Evolutionary conservation across 345 rosid species (phyloP).

Genomic region (Citrus glauca): DNA sequence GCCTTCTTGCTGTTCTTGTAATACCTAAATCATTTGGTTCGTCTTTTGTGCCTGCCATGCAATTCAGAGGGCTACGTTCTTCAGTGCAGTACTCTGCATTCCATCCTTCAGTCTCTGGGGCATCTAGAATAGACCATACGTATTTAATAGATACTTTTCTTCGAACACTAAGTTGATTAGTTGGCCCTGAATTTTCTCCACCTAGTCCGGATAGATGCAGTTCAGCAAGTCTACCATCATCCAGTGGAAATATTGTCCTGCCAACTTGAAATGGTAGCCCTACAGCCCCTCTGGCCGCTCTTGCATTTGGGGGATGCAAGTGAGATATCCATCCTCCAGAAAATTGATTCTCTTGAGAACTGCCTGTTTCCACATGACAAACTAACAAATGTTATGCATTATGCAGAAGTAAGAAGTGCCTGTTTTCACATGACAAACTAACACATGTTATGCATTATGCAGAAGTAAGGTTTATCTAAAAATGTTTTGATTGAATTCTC

Average conservation of each 20-base stretch:
- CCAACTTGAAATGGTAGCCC: conserved; percentile 54
- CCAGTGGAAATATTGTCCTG: conserved; percentile 52
- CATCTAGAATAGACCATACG: conserved; percentile 52
- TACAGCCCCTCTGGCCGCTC: conserved; percentile 47
- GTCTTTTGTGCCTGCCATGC: conserved; percentile 52
- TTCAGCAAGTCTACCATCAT: conserved; percentile 70
- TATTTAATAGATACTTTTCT: conserved; percentile 39
- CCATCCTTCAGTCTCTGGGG: conserved; percentile 77
- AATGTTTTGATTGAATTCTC: not conserved
- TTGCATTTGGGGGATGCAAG: conserved; percentile 46
- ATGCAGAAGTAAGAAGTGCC: too few relatives aligned
- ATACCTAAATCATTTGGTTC: conserved; percentile 42
- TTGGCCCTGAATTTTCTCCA: conserved; percentile 53
- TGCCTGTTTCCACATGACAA: conserved; percentile 34
- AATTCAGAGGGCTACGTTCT: conserved; percentile 57
- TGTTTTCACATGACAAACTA: too few relatives aligned
- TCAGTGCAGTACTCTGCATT: conserved; percentile 72
- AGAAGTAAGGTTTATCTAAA: too few relatives aligned
- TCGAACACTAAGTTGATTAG: conserved; percentile 30
- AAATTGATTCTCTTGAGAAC: conserved; percentile 25
- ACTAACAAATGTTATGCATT: not conserved
- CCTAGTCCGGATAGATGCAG: conserved; percentile 58
- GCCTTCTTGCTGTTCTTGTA: conserved; percentile 41
- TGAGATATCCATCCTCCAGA: conserved; percentile 55
- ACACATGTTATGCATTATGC: too few relatives aligned